These are phyloP conservation scores for Malus fusca DNA, from an alignment of 306 rosid species.

Conservation along the genomic window DNA sequence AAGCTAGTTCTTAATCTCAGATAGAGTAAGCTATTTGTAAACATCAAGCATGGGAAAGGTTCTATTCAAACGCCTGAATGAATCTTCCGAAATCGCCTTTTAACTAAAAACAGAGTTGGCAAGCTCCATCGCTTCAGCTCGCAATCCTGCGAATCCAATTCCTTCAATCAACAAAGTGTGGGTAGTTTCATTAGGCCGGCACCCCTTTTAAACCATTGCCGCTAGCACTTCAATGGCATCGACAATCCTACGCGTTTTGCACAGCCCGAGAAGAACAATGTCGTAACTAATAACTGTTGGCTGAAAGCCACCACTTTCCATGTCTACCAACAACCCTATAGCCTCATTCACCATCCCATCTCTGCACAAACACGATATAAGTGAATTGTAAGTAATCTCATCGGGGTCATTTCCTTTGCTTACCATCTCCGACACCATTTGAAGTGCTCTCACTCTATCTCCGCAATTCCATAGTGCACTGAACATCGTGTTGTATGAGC, in stretches of 20 bases:
- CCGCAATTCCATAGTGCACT: constrained; percentile 75
- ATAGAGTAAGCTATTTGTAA: constrained; percentile 47
- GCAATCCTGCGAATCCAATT: constrained; percentile 72
- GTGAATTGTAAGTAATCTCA: constrained; percentile 65
- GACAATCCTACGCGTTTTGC: constrained; percentile 48
- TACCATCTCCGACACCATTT: constrained; percentile 66
- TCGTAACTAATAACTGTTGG: constrained; percentile 68
- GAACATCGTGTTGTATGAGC: constrained; percentile 76
- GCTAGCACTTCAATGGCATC: constrained; percentile 65
- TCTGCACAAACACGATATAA: constrained; percentile 78
- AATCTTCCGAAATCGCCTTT: constrained; percentile 43
- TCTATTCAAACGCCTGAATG: constrained; percentile 50
- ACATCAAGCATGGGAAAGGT: constrained; percentile 65
- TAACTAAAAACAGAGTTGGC: constrained; percentile 49
- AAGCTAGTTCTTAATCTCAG: constrained; percentile 37
- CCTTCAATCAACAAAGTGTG: constrained; percentile 63
- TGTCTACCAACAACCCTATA: constrained; percentile 62
- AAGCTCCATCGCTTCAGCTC: constrained; percentile 59
- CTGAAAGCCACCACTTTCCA: constrained; percentile 43
- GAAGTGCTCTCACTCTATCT: constrained; percentile 52
- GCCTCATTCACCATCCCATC: constrained; percentile 83
- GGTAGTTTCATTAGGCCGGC: constrained; percentile 65
- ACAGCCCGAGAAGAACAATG: constrained; percentile 64
- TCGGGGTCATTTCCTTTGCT: constrained; percentile 55
- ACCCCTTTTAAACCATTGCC: constrained; percentile 60